Evolutionary conservation across 106 monocot genomes (phyloP), one percentile per base, ranked within the genome.

Genomic region (Acorus gramineus): DNA sequence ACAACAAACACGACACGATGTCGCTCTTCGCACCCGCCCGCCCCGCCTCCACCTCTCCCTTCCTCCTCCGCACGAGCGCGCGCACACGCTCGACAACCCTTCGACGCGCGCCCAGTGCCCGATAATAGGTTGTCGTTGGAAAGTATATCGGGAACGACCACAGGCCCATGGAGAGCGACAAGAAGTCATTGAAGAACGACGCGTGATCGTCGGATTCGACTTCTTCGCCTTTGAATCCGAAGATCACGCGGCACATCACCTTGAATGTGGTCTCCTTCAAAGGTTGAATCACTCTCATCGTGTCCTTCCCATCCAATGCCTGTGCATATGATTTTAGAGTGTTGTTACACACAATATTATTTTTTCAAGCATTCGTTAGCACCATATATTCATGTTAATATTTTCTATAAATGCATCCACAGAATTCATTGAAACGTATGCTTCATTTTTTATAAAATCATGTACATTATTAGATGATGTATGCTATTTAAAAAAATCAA

Each of bases 181-280:
- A 11, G 47, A 66, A 66, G 7, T 66, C 66, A 3, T 66, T 54
- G 6, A 66, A 56, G 46, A 66, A 47, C 3, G 56, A n/a, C n/a
- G 44, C 45, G 2, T 47, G 28, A 28, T 56, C 12, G 46, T 66
- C 4, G 55, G 46, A 28, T 28, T 28, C 28, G 28, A 28, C 28
- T 28, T 28, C 28, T 12, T 66, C 55, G 56, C 55, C 55, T 11
- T 66, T 12, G 7, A 66, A 6, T 8, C 66, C 66, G 56, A 50
- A 59, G 43, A 59, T 13, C 2, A 60, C 50, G 59, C 59, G 50
- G 58, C 69, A 69, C 52, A 60, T 69, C 14, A 69, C 2, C 5
- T 69, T 69, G 44, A 69, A 69, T 11, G 59, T 60, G 51, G 60
- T 4, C 14, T 11, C 56, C 11, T 59, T 69, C 69, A 69, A 44